phyloP scores from a whole-genome alignment of 352 stramenopile species.

The Phytophthora sp. region DNA sequence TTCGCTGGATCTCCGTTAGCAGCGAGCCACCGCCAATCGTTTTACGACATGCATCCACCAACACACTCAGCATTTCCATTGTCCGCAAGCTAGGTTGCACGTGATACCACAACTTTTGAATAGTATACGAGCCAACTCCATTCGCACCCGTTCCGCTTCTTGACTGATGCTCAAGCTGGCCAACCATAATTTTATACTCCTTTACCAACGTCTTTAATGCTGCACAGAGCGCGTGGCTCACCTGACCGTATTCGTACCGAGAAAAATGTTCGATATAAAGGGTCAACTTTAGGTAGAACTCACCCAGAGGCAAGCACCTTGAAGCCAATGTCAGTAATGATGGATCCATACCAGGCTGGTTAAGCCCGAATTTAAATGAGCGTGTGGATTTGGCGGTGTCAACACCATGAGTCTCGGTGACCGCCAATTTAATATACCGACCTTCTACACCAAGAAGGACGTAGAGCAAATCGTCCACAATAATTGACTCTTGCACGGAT shows the following conservation, averaged over 20 bases:
- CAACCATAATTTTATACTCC: constrained; percentile 94
- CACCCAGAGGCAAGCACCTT: constrained; percentile 71
- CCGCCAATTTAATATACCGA: constrained; percentile 78
- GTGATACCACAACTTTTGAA: constrained; percentile 94
- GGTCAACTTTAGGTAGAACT: constrained; percentile 80
- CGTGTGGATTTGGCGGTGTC: constrained; percentile 32
- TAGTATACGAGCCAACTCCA: constrained; percentile 54
- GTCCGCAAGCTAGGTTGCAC: constrained; percentile 92
- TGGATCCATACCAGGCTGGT: constrained; percentile 82
- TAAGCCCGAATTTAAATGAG: constrained; percentile 70
- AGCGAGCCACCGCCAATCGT: constrained; percentile 90
- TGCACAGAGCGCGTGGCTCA: constrained; percentile 94
- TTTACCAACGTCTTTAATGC: constrained; percentile 91
- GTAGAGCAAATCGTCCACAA: constrained; percentile 88
- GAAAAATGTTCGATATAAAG: constrained; percentile 85
- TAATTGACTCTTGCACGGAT: constrained; percentile 79
- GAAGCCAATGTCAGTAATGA: constrained; percentile 75
- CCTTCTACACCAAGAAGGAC: constrained; percentile 82
- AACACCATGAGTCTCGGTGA: constrained; percentile 45
- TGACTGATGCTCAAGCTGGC: constrained; percentile 89
- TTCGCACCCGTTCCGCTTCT: constrained; percentile 26
- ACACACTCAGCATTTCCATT: constrained; percentile 91
- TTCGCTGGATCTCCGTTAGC: constrained; percentile 90
- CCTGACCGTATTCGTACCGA: constrained; percentile 92
- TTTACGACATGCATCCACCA: constrained; percentile 75